Percentiles rank a stretch among this genome's conserved stretches.
These are phyloP conservation scores for Penicillium crustosum DNA, from an alignment of 2,329 filamentous ascomycete species.

Conservation along the genomic window DNA sequence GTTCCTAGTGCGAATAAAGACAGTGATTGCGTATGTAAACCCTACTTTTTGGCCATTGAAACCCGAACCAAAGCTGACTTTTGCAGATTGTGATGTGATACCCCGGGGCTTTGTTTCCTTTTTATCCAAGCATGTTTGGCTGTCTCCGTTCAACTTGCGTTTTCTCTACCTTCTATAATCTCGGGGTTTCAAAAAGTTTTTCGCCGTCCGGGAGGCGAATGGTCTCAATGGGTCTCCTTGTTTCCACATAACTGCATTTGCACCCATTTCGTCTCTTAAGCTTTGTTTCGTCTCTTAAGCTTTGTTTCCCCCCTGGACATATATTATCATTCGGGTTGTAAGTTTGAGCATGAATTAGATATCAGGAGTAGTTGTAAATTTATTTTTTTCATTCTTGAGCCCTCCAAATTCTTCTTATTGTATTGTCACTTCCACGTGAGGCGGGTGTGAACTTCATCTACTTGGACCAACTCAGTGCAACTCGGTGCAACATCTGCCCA, in stretches of 20 bases:
- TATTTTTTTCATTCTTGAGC: not conserved
- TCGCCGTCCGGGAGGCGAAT: conserved; percentile 18
- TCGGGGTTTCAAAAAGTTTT: conserved; percentile 9
- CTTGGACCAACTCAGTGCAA: not conserved
- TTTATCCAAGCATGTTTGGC: conserved; percentile 13
- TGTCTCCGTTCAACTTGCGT: conserved; percentile 16
- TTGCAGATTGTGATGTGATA: conserved; percentile 45
- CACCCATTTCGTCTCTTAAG: conserved; percentile 16
- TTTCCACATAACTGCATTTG: conserved; percentile 24
- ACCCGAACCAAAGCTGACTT: conserved; percentile 15
- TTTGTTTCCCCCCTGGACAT: conserved; percentile 20
- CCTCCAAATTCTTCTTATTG: not conserved
- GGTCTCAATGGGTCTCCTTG: conserved; percentile 5
- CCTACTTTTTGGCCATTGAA: too few relatives aligned
- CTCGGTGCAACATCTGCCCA: not conserved
- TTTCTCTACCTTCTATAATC: conserved; percentile 13
- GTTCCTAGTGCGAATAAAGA: conserved; percentile 81
- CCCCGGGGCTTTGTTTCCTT: conserved; percentile 25
- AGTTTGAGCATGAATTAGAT: conserved; percentile 13
- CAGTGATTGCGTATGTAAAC: conserved; percentile 76
- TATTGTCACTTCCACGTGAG: conserved; percentile 7
- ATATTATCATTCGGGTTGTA: conserved; percentile 20
- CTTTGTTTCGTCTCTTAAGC: conserved; percentile 9
- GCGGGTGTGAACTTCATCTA: not conserved
- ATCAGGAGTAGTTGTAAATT: conserved; percentile 17